phyloP scores from a whole-genome alignment of 2,329 filamentous ascomycete species.

The Arthrobotrys conoides region DNA sequence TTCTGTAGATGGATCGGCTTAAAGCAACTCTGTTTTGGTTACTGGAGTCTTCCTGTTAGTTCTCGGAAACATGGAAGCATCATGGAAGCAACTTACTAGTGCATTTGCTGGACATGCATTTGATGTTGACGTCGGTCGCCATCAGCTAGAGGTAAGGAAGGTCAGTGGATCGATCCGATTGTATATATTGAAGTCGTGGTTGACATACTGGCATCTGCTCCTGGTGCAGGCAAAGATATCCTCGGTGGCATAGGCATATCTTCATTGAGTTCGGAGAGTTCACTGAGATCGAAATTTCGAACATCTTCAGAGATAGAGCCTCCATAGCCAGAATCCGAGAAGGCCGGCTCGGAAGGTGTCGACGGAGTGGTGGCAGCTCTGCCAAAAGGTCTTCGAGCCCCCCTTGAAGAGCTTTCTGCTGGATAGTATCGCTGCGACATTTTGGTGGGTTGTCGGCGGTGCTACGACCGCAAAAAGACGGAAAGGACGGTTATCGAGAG shows the following conservation, averaged over 20 bases:
- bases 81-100: conserved; percentile 73
- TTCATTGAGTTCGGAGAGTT: conserved; percentile 63
- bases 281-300: conserved; percentile 65
- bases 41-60: conserved; percentile 65
- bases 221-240: conserved; percentile 33
- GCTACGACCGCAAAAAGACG: conserved; percentile 47
- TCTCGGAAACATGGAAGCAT: conserved; percentile 7
- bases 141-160: conserved; percentile 70
- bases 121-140: conserved; percentile 78
- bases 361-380: conserved; percentile 39
- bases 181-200: background rate
- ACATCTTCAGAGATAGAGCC: conserved; percentile 80
- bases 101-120: conserved; percentile 89
- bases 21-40: conserved; percentile 91
- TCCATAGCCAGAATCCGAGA: conserved; percentile 87
- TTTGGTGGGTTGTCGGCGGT: conserved; percentile 51
- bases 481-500: conserved; percentile 46
- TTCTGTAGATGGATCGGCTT: conserved; percentile 87
- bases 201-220: conserved; percentile 50
- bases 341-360: conserved; percentile 41
- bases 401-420: conserved; percentile 60
- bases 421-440: conserved; percentile 61
- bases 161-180: conserved; percentile 65
- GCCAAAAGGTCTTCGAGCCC: conserved; percentile 53
- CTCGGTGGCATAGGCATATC: conserved; percentile 60